Conservation (phyloP, 176 grass and related monocot genomes). For the Cenchrus fungigraminus region DNA sequence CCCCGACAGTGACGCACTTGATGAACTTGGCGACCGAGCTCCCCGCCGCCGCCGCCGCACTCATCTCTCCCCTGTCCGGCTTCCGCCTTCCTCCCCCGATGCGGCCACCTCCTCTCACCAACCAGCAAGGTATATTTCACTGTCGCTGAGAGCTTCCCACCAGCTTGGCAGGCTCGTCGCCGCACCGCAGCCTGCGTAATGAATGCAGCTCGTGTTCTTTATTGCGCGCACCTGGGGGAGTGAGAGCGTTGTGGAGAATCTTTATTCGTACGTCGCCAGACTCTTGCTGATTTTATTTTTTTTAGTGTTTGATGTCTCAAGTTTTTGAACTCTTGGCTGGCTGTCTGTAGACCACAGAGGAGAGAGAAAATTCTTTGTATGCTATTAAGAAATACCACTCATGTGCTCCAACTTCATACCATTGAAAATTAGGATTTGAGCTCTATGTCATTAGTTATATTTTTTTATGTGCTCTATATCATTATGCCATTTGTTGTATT, state of each 20-base stretch:
- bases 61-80: slow-evolving; percentile 30
- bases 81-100: background rate
- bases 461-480: too few relatives aligned
- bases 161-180: background rate
- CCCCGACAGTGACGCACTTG: slow-evolving; percentile 86
- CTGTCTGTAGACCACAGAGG: too few relatives aligned
- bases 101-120: background rate
- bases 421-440: too few relatives aligned
- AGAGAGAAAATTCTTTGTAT: too few relatives aligned
- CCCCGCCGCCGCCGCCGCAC: slow-evolving; percentile 20
- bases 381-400: too few relatives aligned
- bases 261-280: background rate
- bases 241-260: background rate
- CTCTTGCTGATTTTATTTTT: background rate
- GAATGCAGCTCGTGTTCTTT: slow-evolving; percentile 18
- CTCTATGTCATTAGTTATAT: too few relatives aligned
- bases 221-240: background rate
- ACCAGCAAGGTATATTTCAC: background rate
- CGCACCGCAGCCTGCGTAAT: background rate
- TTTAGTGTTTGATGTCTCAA: background rate
- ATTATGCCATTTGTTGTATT: too few relatives aligned
- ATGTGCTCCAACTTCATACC: too few relatives aligned
- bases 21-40: slow-evolving; percentile 58
- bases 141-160: too few relatives aligned
- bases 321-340: background rate